Evolutionary conservation across 129 eudicot species (phyloP), one percentile per base, ranked within the genome.

Genomic region (Escallonia herrerae): DNA sequence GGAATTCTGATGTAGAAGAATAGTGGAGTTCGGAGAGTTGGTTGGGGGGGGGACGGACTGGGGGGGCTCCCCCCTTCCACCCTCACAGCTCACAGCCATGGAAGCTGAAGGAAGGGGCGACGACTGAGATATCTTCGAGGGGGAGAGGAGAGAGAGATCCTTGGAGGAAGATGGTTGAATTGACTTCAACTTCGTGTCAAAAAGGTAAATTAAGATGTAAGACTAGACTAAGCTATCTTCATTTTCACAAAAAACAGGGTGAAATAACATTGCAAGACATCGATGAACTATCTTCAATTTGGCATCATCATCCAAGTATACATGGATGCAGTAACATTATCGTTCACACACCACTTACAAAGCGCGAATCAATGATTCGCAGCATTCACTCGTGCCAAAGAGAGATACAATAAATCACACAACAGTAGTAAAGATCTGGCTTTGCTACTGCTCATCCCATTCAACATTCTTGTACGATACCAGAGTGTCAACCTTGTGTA

Each of bases 391-490:
- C 5, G 8, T 7, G 15, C 13, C 52, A 14, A 54, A 15, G 47
- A 63, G 55, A 45, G 51, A 66, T 72, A 76, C 55, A 41, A 50
- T 40, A 47, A 64, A 15, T 22, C 53, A 71, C 62, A 15, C 13
- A 58, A 38, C 54, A 73, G 5, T 15, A 56, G 33, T 7, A 15
- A 56, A 38, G 33, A n/a, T 54, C 15, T 5, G 9, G 14, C 58
- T 62, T 46, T 53, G 64, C 78, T 77, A 91, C 78, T 79, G 59
- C 70, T 89, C 96, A 79, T 93, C 96, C 89, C 95, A 86, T 60
- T 93, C 97, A 68, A 86, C 99, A 63, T 85, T 88, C 78, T 83
- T 93, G 91, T 93, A 93, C 1, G 99, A 93, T 15, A 93, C 99
- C 71, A 89, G 43, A 8, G 99, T 93, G 79, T 93, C 96, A 64